Conservation (phyloP, 306 rosid genomes). For the Lithocarpus polystachyus region DNA sequence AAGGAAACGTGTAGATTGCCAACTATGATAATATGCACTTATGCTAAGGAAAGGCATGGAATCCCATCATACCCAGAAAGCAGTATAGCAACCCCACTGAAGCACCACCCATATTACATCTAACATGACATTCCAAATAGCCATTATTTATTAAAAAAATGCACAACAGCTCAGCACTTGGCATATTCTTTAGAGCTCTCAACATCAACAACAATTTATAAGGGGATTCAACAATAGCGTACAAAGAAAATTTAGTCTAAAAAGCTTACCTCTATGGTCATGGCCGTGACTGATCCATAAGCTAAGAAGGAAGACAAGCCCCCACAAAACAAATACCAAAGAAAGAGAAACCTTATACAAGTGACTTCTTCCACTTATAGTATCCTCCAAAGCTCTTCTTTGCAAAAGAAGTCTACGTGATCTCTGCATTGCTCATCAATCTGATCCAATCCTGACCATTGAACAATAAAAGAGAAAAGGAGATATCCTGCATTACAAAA, state of each 20-base stretch:
- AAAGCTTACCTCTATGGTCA: conserved; percentile 55
- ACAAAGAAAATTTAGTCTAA: conserved; percentile 5
- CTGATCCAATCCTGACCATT: conserved; percentile 26
- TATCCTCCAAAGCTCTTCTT: conserved; percentile 60
- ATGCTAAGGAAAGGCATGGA: neutral
- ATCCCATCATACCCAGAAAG: neutral
- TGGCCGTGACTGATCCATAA: conserved; percentile 70
- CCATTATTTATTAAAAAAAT: neutral
- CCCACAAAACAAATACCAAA: conserved; percentile 69
- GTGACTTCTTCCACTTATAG: conserved; percentile 40
- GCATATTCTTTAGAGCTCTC: neutral
- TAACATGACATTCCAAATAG: neutral
- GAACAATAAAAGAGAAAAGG: conserved; percentile 5
- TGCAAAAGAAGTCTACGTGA: conserved; percentile 70
- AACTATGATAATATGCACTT: neutral
- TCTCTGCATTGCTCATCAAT: conserved; percentile 84
- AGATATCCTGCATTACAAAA: conserved; percentile 34
- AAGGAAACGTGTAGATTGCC: neutral
- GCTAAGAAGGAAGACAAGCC: conserved; percentile 58
- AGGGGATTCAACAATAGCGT: neutral
- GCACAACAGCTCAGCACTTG: neutral
- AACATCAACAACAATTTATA: neutral
- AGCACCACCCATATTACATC: neutral
- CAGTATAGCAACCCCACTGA: neutral
- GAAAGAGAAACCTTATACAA: conserved; percentile 74